Conservation (phyloP, 75 land plant genomes). For the Sequoia sempervirens region DNA sequence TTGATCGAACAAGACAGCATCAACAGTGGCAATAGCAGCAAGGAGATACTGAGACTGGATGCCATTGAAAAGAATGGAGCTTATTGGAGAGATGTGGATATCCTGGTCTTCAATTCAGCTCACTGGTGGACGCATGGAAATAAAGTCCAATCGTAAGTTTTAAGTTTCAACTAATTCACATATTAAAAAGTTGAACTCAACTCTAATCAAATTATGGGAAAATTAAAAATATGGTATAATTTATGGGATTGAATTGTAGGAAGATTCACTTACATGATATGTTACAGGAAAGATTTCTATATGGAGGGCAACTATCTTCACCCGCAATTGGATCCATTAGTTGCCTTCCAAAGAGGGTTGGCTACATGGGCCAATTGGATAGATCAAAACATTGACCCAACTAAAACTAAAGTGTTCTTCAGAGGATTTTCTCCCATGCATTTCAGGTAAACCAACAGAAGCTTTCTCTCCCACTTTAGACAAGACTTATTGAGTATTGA, state of each 20-base stretch:
- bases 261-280: too few relatives aligned
- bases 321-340: conserved; percentile 47
- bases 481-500: too few relatives aligned
- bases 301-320: conserved; percentile 29
- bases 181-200: not conserved
- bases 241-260: too few relatives aligned
- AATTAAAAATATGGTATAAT: too few relatives aligned
- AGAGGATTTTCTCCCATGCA: conserved; percentile 76
- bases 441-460: conserved; percentile 37
- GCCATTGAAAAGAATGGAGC: conserved; percentile 16
- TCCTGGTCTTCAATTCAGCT: conserved; percentile 36
- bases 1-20: conserved; percentile 36
- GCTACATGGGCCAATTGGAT: conserved; percentile 74
- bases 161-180: not conserved
- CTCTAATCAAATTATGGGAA: not conserved
- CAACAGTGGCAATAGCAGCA: conserved; percentile 4
- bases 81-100: conserved; percentile 33
- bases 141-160: not conserved
- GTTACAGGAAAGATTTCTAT: conserved; percentile 46
- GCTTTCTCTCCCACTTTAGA: not conserved
- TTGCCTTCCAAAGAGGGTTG: conserved; percentile 53
- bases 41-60: conserved; percentile 25
- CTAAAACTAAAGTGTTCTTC: conserved; percentile 67
- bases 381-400: conserved; percentile 45
- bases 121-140: conserved; percentile 55